Conservation (phyloP, 169 alveolate species). For the Miamiensis avidus region DNA sequence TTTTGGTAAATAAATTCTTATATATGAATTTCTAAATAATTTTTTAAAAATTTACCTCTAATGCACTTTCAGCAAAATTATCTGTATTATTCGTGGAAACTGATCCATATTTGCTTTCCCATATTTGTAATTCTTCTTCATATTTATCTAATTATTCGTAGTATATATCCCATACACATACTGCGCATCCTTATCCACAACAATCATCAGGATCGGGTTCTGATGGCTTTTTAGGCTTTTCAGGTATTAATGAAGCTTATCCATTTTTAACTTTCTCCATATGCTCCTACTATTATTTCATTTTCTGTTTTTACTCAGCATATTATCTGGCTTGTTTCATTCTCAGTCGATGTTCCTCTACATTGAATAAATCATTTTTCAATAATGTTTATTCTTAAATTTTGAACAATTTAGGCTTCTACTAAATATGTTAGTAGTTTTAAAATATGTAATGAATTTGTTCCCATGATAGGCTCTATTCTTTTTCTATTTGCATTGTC, state of each 20-base stretch:
- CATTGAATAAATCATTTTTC: not conserved
- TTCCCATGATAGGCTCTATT: too few species aligned
- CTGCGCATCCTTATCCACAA: slow-evolving; percentile 32
- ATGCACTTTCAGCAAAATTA: not conserved
- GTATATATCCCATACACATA: slow-evolving; percentile 26
- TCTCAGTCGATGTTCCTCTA: not conserved
- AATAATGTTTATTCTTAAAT: not conserved
- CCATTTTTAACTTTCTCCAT: not conserved
- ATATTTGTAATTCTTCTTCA: slow-evolving; percentile 27
- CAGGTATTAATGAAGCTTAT: not conserved
- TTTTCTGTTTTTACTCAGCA: not conserved
- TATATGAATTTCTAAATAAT: too few species aligned
- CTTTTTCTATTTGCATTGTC: too few species aligned
- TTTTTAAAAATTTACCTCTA: too few species aligned
- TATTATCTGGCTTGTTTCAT: not conserved
- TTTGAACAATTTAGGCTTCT: not conserved
- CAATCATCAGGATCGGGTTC: slow-evolving; percentile 31
- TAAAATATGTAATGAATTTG: too few species aligned
- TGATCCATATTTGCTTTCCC: slow-evolving; percentile 1
- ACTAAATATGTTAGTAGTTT: not conserved
- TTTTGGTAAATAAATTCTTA: too few species aligned
- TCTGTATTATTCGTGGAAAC: not conserved
- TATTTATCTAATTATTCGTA: slow-evolving; percentile 33
- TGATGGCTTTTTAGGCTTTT: slow-evolving; percentile 20
- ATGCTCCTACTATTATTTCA: not conserved